These are phyloP conservation scores for Coriaria nepalensis DNA, from an alignment of 306 rosid genomes.

Conservation along the genomic window DNA sequence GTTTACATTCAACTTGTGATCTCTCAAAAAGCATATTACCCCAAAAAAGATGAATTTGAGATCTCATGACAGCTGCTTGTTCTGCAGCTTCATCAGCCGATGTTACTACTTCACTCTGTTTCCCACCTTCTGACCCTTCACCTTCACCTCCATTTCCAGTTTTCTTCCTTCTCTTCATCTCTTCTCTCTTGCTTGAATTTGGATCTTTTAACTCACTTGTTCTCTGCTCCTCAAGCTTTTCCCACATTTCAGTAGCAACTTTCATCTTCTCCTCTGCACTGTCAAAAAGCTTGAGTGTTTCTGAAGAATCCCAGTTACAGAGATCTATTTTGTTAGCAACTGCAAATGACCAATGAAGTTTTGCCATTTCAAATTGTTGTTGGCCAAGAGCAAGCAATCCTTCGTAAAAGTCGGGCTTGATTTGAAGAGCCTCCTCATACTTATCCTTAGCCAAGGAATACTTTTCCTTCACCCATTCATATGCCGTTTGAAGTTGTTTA, in stretches of 20 bases:
- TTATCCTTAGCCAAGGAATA: slow-evolving; percentile 77
- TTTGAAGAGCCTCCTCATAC: slow-evolving; percentile 78
- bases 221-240: slow-evolving; percentile 84
- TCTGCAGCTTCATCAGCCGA: slow-evolving; percentile 82
- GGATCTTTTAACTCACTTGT: slow-evolving; percentile 78
- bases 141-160: slow-evolving; percentile 43
- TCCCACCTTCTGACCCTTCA: slow-evolving; percentile 38
- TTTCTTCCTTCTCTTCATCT: slow-evolving; percentile 65
- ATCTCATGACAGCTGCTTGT: slow-evolving; percentile 89
- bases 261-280: slow-evolving; percentile 93
- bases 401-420: slow-evolving; percentile 91
- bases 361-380: slow-evolving; percentile 95
- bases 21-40: slow-evolving; percentile 95
- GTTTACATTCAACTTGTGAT: slow-evolving; percentile 87
- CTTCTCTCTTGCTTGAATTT: slow-evolving; percentile 70
- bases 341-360: slow-evolving; percentile 94
- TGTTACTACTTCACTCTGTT: slow-evolving; percentile 29
- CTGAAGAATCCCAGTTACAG: slow-evolving; percentile 56
- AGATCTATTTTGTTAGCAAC: slow-evolving; percentile 82
- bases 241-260: slow-evolving; percentile 96
- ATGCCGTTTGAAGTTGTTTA: slow-evolving; percentile 77
- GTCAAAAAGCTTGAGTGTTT: slow-evolving; percentile 61
- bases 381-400: slow-evolving; percentile 88
- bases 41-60: slow-evolving; percentile 96
- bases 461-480: slow-evolving; percentile 93